Conservation (phyloP, 2,329 filamentous ascomycete genomes). For the Ceratocystis diversiconidia region DNA sequence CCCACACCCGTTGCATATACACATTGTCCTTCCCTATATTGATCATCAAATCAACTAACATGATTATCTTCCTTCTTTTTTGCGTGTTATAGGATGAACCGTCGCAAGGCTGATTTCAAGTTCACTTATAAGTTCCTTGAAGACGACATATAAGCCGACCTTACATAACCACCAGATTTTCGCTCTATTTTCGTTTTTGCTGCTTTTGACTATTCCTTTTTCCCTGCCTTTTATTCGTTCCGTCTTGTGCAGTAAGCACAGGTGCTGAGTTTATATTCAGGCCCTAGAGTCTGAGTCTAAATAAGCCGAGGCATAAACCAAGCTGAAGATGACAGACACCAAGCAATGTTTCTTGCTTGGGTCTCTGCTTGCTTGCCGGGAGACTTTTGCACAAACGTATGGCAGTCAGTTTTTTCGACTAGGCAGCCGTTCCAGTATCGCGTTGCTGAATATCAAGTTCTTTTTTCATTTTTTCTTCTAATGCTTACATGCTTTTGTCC, state of each 20-base stretch:
- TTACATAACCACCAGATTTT: background rate
- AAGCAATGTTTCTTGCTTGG: background rate
- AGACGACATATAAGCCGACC: slow-evolving; percentile 54
- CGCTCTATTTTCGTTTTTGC: background rate
- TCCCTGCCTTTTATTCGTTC: background rate
- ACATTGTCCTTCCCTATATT: slow-evolving; percentile 18
- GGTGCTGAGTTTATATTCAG: too few species aligned
- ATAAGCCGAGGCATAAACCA: background rate
- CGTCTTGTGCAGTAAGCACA: too few species aligned
- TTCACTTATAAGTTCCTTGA: slow-evolving; percentile 97
- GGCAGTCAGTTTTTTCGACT: background rate
- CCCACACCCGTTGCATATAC: background rate
- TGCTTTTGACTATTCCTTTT: background rate
- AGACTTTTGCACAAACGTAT: background rate
- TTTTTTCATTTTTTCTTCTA: background rate
- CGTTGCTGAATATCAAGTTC: slow-evolving; percentile 1
- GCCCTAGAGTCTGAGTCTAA: background rate
- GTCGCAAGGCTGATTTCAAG: slow-evolving; percentile 92
- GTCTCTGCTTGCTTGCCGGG: background rate
- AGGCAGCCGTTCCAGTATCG: background rate
- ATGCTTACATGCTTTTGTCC: background rate
- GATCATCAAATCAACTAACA: background rate
- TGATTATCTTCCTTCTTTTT: background rate
- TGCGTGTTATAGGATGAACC: slow-evolving; percentile 68
- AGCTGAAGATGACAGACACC: background rate